Evolutionary conservation across 1,139 yeast species (phyloP), one percentile per base, ranked within the genome.

Genomic region (Kodamaea alishanica): DNA sequence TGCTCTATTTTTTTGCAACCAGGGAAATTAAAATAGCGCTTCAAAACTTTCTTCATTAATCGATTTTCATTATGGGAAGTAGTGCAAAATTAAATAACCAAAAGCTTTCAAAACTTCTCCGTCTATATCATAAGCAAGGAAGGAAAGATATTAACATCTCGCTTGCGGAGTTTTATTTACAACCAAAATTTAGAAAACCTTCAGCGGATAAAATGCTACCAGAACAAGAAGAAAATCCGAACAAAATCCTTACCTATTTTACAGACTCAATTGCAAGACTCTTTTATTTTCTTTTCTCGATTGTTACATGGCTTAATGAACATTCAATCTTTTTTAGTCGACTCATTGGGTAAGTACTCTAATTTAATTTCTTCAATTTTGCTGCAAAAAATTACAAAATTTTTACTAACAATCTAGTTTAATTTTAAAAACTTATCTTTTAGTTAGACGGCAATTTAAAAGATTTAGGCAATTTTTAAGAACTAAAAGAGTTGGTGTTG

Each of bases 111-210:
- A 15, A 15, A 15, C 20, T 15, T 15, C 20, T 15, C 20, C 20
- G 20, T 15, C 20, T 15, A 4, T 3, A 15, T 15, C 20, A 15
- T 15, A 15, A 15, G 20, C 20, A 4, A 15, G 20, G 20, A 15
- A 15, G 20, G 20, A 15, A 15, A 15, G 20, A 4, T 15, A 15
- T 4, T 3, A 15, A 15, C 3, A 15, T 15, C 20, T 24, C 32
- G 8, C 20, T 30, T 6, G 40, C 28, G n/a, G 33, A 33, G n/a
- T 37, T 37, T 30, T 37, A 37, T 29, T 37, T 37, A 37, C 28
- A 37, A 22, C 40, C 40, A 28, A 37, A 20, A 10, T 31, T 22
- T 20, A 11, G 34, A 10, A 20, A 8, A 8, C 34, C 27, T 9
- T 10, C 25, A 15, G 12, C 11, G 7, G 20, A 15, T 15, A 15